These are phyloP conservation scores for Physcomitrium patens DNA, from an alignment of 225 moss, liverwort and hornwort genomes.

Conservation along the genomic window DNA sequence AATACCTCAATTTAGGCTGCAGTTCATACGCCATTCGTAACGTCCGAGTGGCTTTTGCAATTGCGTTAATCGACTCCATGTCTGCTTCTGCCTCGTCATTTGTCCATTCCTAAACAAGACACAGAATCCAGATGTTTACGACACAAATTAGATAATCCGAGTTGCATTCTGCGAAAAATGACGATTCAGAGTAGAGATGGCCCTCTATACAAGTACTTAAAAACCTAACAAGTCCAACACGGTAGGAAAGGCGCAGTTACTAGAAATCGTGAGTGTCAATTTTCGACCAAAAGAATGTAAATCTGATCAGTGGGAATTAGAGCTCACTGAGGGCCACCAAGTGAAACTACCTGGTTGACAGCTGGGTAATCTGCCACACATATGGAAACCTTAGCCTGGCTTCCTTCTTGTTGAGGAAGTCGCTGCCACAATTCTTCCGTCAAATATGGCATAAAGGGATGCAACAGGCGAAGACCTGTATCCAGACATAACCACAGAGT, in stretches of 20 bases:
- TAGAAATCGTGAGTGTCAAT: neutral
- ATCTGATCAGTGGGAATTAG: neutral
- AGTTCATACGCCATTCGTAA: conserved; percentile 83
- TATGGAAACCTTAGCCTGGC: conserved; percentile 63
- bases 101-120: conserved; percentile 59
- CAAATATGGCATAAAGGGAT: conserved; percentile 95
- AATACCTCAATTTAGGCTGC: conserved; percentile 75
- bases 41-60: conserved; percentile 69
- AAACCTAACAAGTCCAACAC: neutral
- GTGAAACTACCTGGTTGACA: conserved; percentile 44
- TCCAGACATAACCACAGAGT: conserved; percentile 92
- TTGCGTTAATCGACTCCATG: conserved; percentile 63
- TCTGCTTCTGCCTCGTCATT: conserved; percentile 56
- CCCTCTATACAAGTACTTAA: neutral
- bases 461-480: conserved; percentile 78
- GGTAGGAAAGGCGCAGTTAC: neutral
- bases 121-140: neutral
- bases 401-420: conserved; percentile 63
- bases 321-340: neutral
- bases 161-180: neutral
- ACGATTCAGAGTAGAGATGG: neutral
- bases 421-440: conserved; percentile 97
- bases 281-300: neutral
- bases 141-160: neutral
- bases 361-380: conserved; percentile 71